phyloP scores from a whole-genome alignment of 2,329 filamentous ascomycete species.

The Plenodomus biglobosus region DNA sequence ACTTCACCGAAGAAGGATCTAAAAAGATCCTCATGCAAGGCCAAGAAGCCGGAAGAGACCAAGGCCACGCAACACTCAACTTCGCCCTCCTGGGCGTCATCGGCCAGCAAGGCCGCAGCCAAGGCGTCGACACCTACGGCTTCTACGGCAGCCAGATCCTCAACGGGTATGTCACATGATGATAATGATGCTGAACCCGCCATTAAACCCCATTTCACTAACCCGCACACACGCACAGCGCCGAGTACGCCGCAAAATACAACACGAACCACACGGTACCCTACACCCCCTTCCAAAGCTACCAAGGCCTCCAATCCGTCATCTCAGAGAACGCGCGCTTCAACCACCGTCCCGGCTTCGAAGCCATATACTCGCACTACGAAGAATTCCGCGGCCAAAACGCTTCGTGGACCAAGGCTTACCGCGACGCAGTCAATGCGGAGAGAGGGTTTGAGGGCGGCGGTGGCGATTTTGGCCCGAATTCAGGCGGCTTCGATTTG shows the following conservation, averaged over 20 bases:
- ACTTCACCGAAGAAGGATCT: constrained; percentile 33
- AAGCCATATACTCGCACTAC: constrained; percentile 47
- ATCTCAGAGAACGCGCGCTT: constrained; percentile 40
- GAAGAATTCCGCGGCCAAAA: constrained; percentile 42
- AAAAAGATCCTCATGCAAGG: constrained; percentile 41
- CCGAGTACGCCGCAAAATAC: background rate
- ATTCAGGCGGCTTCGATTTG: constrained; percentile 48
- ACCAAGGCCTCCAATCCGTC: constrained; percentile 41
- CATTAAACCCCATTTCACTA: no score
- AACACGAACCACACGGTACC: background rate
- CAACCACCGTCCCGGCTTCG: constrained; percentile 43
- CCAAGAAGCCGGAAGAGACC: constrained; percentile 50
- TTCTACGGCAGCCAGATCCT: constrained; percentile 42
- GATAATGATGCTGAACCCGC: no score
- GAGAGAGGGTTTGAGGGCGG: constrained; percentile 47
- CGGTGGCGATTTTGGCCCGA: constrained; percentile 49
- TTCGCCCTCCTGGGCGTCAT: constrained; percentile 46
- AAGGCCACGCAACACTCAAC: constrained; percentile 49
- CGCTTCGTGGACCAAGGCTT: constrained; percentile 38
- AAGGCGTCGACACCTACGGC: constrained; percentile 48
- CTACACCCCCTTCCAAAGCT: constrained; percentile 40
- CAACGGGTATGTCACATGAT: constrained; percentile 40
- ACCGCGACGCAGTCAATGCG: constrained; percentile 41
- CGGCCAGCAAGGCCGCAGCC: constrained; percentile 49
- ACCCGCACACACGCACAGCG: no score